phyloP scores from a whole-genome alignment of 2,329 filamentous ascomycete species.

The Exophiala sideris region DNA sequence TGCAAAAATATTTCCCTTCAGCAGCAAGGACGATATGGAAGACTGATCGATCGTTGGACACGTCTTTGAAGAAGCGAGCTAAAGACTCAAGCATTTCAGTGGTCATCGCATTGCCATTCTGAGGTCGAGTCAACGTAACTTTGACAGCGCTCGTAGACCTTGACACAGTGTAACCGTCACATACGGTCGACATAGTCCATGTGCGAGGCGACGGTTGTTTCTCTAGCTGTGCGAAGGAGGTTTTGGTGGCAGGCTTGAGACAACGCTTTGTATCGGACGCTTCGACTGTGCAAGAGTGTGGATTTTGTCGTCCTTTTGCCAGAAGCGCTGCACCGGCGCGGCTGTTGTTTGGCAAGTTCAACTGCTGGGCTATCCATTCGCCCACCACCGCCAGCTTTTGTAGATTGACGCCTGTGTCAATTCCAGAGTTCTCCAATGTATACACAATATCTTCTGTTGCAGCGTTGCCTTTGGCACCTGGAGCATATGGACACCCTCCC shows the following conservation, averaged over 20 bases:
- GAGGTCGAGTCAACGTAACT: constrained; percentile 34
- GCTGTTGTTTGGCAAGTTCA: constrained; percentile 63
- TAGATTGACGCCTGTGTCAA: constrained; percentile 48
- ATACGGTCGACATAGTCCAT: constrained; percentile 26
- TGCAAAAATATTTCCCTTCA: constrained; percentile 25
- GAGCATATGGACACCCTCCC: constrained; percentile 79
- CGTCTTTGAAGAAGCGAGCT: constrained; percentile 30
- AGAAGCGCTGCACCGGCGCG: constrained; percentile 60
- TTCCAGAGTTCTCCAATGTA: constrained; percentile 50
- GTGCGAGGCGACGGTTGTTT: too few relatives aligned
- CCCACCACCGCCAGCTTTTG: constrained; percentile 66
- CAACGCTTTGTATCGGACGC: too few relatives aligned
- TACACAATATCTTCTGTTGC: constrained; percentile 81
- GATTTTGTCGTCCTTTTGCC: constrained; percentile 1
- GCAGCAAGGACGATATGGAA: constrained; percentile 29
- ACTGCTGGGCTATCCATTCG: constrained; percentile 64
- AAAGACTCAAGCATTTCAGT: constrained; percentile 36
- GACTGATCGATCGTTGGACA: constrained; percentile 29
- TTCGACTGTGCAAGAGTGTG: neutral
- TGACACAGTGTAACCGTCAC: constrained; percentile 30
- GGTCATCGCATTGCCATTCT: constrained; percentile 42
- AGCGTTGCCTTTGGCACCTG: constrained; percentile 81
- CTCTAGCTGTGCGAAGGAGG: too few relatives aligned
- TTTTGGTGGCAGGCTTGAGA: too few relatives aligned
- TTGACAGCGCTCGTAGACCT: constrained; percentile 30